Conservation (phyloP, 2,329 filamentous ascomycete genomes). For the Ilyonectria mors-panacis region DNA sequence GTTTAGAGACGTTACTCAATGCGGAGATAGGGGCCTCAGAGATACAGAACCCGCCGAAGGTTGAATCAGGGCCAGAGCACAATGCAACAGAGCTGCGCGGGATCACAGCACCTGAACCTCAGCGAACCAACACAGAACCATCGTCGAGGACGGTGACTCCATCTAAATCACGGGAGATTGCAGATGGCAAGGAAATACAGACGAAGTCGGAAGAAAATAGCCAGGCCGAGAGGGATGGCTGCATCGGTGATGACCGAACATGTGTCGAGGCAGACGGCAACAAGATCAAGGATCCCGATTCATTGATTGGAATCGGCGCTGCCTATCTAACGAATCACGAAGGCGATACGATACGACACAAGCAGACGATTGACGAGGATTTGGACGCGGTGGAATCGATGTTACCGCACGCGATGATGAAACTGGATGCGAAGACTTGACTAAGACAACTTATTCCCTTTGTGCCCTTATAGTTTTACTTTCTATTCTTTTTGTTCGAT, state of each 20-base stretch:
- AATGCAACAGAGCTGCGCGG: slow-evolving; percentile 39
- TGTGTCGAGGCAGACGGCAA: slow-evolving; percentile 1
- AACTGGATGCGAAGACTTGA: slow-evolving; percentile 33
- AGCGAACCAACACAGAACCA: slow-evolving; percentile 33
- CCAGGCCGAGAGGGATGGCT: slow-evolving; percentile 3
- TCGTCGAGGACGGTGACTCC: slow-evolving; percentile 34
- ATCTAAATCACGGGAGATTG: slow-evolving; percentile 16
- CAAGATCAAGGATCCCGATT: slow-evolving; percentile 11
- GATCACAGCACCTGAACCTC: slow-evolving; percentile 45
- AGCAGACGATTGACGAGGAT: slow-evolving; percentile 40
- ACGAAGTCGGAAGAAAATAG: slow-evolving; percentile 1
- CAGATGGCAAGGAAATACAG: slow-evolving; percentile 1
- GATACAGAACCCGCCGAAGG: slow-evolving; percentile 19
- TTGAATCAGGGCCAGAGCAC: slow-evolving; percentile 30
- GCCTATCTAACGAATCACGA: slow-evolving; percentile 37
- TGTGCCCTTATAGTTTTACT: slow-evolving; percentile 15
- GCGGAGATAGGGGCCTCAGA: slow-evolving; percentile 17
- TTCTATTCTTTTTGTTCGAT: slow-evolving; percentile 22
- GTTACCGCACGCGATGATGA: slow-evolving; percentile 30
- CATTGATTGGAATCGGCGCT: slow-evolving; percentile 29
- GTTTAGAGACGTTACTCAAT: slow-evolving; percentile 13
- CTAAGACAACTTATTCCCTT: slow-evolving; percentile 31
- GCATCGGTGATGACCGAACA: slow-evolving; percentile 6
- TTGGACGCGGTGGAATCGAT: slow-evolving; percentile 27
- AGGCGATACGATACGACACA: slow-evolving; percentile 35